These are phyloP conservation scores for Anisodus tanguticus DNA, from an alignment of 257 asterid species.

Conservation along the genomic window DNA sequence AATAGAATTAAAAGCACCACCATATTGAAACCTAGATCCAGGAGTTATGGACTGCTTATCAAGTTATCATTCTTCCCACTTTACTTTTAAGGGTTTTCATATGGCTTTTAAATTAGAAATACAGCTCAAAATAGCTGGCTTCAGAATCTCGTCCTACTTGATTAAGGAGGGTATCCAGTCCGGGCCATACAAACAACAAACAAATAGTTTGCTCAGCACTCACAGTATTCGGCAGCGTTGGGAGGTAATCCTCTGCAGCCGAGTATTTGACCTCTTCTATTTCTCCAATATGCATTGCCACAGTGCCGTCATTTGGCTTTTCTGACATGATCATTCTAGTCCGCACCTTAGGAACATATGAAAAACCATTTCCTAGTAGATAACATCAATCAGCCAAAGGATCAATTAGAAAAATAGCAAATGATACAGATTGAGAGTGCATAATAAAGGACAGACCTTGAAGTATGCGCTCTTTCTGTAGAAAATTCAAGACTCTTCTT, in stretches of 20 bases:
- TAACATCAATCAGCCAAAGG: slow-evolving; percentile 37
- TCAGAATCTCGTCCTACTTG: slow-evolving; percentile 11
- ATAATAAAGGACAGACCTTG: slow-evolving; percentile 67
- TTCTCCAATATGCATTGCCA: slow-evolving; percentile 86
- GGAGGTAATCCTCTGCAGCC: slow-evolving; percentile 84
- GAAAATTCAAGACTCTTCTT: slow-evolving; percentile 65
- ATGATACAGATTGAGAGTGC: slow-evolving; percentile 28
- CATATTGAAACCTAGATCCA: slow-evolving; percentile 7
- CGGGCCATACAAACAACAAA: slow-evolving; percentile 15
- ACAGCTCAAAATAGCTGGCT: slow-evolving; percentile 9
- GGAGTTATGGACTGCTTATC: slow-evolving; percentile 15
- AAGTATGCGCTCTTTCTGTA: slow-evolving; percentile 63
- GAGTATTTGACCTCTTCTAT: slow-evolving; percentile 68
- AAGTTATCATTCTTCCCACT: not conserved
- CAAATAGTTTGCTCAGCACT: slow-evolving; percentile 42
- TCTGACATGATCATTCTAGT: slow-evolving; percentile 92
- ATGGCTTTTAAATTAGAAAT: not conserved
- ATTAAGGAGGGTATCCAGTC: slow-evolving; percentile 6
- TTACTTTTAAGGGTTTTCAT: slow-evolving; percentile 16
- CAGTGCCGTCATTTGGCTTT: slow-evolving; percentile 84
- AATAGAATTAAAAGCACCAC: slow-evolving; percentile 7
- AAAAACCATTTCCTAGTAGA: slow-evolving; percentile 63
- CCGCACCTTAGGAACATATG: slow-evolving; percentile 61
- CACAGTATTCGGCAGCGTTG: slow-evolving; percentile 89
- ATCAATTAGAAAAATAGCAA: slow-evolving; percentile 35